Conservation (phyloP, 2,329 filamentous ascomycete species). For the Cytospora piceae region DNA sequence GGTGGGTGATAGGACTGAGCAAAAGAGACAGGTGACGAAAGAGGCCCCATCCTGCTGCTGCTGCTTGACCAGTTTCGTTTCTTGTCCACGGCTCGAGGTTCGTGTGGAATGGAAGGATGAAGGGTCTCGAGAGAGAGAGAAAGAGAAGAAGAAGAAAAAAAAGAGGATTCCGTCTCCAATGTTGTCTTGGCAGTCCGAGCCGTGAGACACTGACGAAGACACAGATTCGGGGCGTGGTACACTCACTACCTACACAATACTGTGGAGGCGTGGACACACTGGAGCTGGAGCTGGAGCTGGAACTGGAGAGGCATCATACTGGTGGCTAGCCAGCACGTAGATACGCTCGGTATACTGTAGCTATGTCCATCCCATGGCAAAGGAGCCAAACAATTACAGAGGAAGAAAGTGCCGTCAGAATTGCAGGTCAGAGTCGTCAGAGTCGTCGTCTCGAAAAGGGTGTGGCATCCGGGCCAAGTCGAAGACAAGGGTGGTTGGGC, state of each 20-base stretch:
- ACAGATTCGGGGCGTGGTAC: slow-evolving; percentile 2
- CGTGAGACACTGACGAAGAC: slow-evolving; percentile 24
- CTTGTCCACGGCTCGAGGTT: neutral
- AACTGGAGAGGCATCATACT: too few species aligned
- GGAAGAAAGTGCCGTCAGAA: slow-evolving; percentile 4
- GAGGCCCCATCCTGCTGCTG: neutral
- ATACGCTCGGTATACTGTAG: too few species aligned
- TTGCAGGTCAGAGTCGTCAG: neutral
- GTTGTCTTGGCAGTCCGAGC: slow-evolving; percentile 3
- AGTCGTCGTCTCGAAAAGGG: slow-evolving; percentile 21
- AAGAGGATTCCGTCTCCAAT: neutral
- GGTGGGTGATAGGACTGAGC: slow-evolving; percentile 4
- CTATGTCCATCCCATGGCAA: neutral
- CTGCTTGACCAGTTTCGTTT: too few species aligned
- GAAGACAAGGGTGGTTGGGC: slow-evolving; percentile 27
- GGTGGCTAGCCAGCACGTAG: too few species aligned
- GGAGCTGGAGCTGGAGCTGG: too few species aligned
- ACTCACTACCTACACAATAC: too few species aligned
- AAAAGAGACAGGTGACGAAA: slow-evolving; percentile 24
- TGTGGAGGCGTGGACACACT: too few species aligned
- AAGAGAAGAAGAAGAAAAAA: neutral
- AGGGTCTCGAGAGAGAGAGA: neutral
- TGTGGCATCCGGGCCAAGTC: slow-evolving; percentile 23
- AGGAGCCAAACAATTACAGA: slow-evolving; percentile 13
- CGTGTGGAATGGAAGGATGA: slow-evolving; percentile 20